Conservation (phyloP, 2,329 filamentous ascomycete species). For the Fusarium nurragi region DNA sequence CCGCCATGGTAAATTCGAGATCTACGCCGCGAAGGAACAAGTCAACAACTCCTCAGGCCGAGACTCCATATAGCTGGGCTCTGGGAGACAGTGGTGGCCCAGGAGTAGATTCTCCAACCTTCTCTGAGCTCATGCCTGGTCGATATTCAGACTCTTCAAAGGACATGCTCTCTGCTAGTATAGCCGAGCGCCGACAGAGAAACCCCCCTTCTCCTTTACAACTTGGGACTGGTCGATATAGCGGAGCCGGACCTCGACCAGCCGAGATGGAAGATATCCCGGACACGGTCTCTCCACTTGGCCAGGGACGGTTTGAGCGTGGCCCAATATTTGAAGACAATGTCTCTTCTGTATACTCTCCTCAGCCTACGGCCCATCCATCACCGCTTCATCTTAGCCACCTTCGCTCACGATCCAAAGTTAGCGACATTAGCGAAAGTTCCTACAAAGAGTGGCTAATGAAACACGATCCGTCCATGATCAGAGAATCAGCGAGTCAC, state of each 20-base stretch:
- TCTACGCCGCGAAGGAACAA: constrained; percentile 35
- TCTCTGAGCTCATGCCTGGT: constrained; percentile 48
- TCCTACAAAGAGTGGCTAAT: constrained; percentile 44
- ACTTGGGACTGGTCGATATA: constrained; percentile 23
- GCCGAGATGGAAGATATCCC: constrained; percentile 34
- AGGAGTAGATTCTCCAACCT: constrained; percentile 40
- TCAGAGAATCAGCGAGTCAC: constrained; percentile 23
- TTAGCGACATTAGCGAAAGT: constrained; percentile 33
- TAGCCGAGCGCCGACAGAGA: constrained; percentile 47
- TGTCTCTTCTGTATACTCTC: constrained; percentile 42
- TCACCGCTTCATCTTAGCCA: constrained; percentile 38
- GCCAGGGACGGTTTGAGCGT: constrained; percentile 17
- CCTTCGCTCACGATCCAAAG: constrained; percentile 30
- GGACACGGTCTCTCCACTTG: constrained; percentile 45
- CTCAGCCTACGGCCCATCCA: constrained; percentile 25
- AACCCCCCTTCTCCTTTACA: constrained; percentile 43
- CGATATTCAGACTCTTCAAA: constrained; percentile 17
- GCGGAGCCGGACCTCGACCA: constrained; percentile 11
- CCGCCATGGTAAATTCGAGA: constrained; percentile 30
- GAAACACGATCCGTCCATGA: constrained; percentile 31
- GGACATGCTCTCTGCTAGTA: constrained; percentile 30
- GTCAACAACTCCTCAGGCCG: neutral
- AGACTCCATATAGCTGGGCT: constrained; percentile 11
- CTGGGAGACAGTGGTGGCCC: constrained; percentile 16
- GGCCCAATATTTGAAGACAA: constrained; percentile 26